These are phyloP conservation scores for Eustoma russellianum DNA, from an alignment of 257 asterid genomes.

Conservation along the genomic window DNA sequence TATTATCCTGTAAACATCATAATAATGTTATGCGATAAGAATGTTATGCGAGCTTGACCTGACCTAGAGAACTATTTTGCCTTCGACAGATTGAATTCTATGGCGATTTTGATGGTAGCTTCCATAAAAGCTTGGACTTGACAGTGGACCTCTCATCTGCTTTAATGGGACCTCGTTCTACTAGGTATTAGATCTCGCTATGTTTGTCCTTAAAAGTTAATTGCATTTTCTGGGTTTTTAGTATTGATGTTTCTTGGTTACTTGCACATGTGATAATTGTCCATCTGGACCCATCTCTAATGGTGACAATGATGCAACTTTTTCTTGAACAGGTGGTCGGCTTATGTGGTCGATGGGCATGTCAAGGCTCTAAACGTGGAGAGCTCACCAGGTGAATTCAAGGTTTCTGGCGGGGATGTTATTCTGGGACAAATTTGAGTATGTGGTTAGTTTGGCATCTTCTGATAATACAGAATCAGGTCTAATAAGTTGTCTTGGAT, in stretches of 20 bases:
- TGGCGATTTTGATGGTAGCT: conserved; percentile 95
- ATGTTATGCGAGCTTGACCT: background rate
- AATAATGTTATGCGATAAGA: background rate
- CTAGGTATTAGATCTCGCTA: conserved; percentile 29
- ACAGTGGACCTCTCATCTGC: conserved; percentile 69
- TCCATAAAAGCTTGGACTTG: conserved; percentile 84
- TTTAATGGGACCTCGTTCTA: conserved; percentile 81
- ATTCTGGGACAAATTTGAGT: conserved; percentile 64
- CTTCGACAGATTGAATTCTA: conserved; percentile 76
- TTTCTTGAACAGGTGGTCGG: conserved; percentile 66
- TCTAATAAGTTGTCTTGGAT: background rate
- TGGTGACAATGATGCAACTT: background rate
- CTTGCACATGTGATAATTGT: no score
- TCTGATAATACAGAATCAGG: no score
- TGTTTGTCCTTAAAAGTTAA: no score
- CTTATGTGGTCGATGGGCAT: conserved; percentile 79
- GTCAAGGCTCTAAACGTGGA: conserved; percentile 77
- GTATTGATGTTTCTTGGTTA: no score
- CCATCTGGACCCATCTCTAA: no score
- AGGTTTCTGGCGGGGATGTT: conserved; percentile 85
- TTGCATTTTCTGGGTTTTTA: no score
- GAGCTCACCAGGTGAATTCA: conserved; percentile 68
- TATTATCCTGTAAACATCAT: background rate
- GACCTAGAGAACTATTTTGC: background rate
- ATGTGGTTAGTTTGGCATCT: no score